Evolutionary conservation across 2,329 filamentous ascomycete species (phyloP).

Genomic region (Macrophomina phaseolina): DNA sequence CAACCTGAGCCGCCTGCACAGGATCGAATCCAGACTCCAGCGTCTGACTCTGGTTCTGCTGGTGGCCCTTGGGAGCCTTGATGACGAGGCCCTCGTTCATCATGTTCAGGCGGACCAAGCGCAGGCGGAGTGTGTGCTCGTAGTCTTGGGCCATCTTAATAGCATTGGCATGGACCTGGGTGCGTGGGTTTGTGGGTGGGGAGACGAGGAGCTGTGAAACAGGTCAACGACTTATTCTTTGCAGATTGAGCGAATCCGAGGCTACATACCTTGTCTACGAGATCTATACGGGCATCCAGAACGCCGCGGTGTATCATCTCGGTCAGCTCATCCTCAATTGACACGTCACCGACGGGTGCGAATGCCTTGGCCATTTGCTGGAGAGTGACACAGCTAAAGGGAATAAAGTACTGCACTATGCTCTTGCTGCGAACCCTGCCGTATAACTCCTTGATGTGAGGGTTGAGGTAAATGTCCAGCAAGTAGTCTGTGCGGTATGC

Average conservation of each 20-base stretch:
- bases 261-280: conserved; percentile 70
- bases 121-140: conserved; percentile 75
- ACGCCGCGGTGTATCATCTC: conserved; percentile 75
- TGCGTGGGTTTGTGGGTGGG: conserved; percentile 69
- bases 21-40: conserved; percentile 18
- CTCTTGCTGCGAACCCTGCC: conserved; percentile 82
- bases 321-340: conserved; percentile 75
- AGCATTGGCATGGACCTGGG: conserved; percentile 71
- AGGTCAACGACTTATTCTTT: neutral
- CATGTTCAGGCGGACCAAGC: conserved; percentile 79
- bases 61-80: conserved; percentile 24
- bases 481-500: conserved; percentile 83
- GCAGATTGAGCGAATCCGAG: neutral
- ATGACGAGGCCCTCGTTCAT: conserved; percentile 77
- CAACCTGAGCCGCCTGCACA: neutral
- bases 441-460: conserved; percentile 74
- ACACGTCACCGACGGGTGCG: conserved; percentile 57
- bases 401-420: conserved; percentile 89
- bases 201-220: conserved; percentile 70
- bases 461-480: conserved; percentile 85
- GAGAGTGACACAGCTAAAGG: conserved; percentile 86
- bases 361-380: conserved; percentile 80
- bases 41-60: conserved; percentile 10
- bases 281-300: conserved; percentile 81
- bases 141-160: conserved; percentile 73